These are phyloP conservation scores for Magnaporthiopsis incrustans DNA, from an alignment of 2,329 filamentous ascomycete species.

Conservation along the genomic window DNA sequence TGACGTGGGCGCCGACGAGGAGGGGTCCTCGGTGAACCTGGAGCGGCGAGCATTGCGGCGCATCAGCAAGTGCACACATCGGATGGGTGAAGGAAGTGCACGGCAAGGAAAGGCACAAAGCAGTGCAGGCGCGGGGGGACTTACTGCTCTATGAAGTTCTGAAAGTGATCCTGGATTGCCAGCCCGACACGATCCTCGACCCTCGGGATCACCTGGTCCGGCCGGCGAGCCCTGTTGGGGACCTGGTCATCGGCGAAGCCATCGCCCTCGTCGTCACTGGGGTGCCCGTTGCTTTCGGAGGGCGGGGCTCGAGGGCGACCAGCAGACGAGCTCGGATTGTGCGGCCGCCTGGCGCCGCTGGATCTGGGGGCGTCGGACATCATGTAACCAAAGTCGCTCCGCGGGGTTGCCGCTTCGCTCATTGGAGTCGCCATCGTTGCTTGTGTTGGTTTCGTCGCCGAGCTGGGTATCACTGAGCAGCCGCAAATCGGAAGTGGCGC, in stretches of 20 bases:
- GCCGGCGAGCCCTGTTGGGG: conserved; percentile 39
- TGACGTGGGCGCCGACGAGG: conserved; percentile 56
- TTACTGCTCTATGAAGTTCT: conserved; percentile 71
- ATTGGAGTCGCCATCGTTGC: background rate
- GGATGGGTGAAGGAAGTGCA: background rate
- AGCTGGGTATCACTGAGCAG: background rate
- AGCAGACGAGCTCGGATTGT: conserved; percentile 42
- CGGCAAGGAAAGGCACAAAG: conserved; percentile 1
- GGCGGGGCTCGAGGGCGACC: conserved; percentile 50
- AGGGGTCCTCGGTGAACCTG: conserved; percentile 62
- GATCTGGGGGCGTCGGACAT: conserved; percentile 47
- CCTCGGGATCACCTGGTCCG: conserved; percentile 51
- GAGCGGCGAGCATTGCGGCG: conserved; percentile 7
- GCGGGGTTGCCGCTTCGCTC: conserved; percentile 34
- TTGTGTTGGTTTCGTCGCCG: background rate
- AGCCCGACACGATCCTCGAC: conserved; percentile 72
- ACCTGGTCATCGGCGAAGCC: conserved; percentile 59
- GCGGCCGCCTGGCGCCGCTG: conserved; percentile 29
- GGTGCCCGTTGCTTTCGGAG: conserved; percentile 51
- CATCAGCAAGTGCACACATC: background rate
- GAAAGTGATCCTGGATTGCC: conserved; percentile 67
- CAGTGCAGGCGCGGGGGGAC: conserved; percentile 16
- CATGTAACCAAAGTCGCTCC: conserved; percentile 47
- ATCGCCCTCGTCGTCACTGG: conserved; percentile 55
- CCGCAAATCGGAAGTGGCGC: background rate